Conservation (phyloP, 106 monocot genomes). For the Platanthera guangdongensis region DNA sequence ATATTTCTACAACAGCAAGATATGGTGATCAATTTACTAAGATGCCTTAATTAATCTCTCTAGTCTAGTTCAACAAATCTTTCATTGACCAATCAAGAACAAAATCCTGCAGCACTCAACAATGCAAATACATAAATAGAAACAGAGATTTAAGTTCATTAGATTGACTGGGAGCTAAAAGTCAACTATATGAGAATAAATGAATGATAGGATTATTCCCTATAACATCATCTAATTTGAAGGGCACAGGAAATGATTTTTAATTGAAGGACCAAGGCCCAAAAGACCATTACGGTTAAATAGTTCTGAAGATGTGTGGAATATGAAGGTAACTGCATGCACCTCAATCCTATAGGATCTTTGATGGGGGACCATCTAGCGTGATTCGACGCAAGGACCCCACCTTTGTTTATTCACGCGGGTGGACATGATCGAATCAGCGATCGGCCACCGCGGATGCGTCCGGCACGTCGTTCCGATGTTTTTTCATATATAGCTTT, state of each 20-base stretch:
- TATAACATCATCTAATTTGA: background rate
- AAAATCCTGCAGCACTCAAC: background rate
- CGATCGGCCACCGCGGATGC: too few relatives aligned
- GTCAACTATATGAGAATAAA: too few relatives aligned
- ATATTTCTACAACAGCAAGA: background rate
- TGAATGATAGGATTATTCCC: too few relatives aligned
- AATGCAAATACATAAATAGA: constrained; percentile 1
- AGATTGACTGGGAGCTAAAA: too few relatives aligned
- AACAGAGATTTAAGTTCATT: too few relatives aligned
- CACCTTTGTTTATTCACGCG: too few relatives aligned
- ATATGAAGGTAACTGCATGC: background rate
- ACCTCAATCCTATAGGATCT: background rate
- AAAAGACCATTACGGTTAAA: background rate
- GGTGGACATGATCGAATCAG: too few relatives aligned
- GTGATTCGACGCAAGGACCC: too few relatives aligned
- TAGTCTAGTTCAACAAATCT: background rate
- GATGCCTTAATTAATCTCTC: background rate
- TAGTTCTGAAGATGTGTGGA: background rate
- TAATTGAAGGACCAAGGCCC: background rate
- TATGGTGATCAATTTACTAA: background rate
- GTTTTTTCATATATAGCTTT: too few relatives aligned
- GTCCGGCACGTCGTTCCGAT: too few relatives aligned
- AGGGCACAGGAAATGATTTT: background rate
- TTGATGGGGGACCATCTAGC: too few relatives aligned
- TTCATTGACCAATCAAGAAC: constrained; percentile 1